Base-by-base conservation (phyloP, 495 filamentous ascomycete species). In the Friedmanniomyces endolithicus region DNA sequence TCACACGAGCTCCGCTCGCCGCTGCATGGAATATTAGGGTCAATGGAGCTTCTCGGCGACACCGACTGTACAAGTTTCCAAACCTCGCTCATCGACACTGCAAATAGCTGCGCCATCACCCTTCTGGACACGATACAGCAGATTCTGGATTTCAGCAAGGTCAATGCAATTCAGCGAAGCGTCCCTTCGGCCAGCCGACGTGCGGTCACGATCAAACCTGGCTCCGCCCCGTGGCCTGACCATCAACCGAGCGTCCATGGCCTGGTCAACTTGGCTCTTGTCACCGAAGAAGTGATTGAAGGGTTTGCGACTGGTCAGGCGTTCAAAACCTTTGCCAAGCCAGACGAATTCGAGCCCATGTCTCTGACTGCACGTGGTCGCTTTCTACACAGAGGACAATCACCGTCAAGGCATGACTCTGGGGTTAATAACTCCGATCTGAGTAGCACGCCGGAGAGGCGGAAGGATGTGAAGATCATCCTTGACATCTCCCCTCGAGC, bases 41-140 rank as follows among this genome's bases (percentile, higher is more conserved):
- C 53, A 1, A 20, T 58, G 9, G 59, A 67, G 56, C 63, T 64
- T 27, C 47, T 69, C 14, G 48, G 50, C 17, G 65, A 64, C 27
- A 67, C 63, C 7, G 40, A 37, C 0, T 46, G 52, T 8, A 52
- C 57, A 33, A 39, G 48, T 8, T 65, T 53, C 33, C 66, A 68
- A 47, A n/a, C 23, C 1, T 43, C 29, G 1, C 52, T 64, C 35
- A 58, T 69, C 22, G 41, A 31, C 16, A 59, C 58, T 16, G 57
- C 62, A 19, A 45, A 31, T 0, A 58, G 55, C 9, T 69, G 65
- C 37, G 65, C 56, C 0, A 56, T 53, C 16, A 67, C 60, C 6
- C 60, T 68, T 11, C 58, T 67, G 8, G 67, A 69, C 52, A 67
- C 60, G 4, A 45, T 67, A 1, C 43, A 63, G n/a, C 59, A 64